Conservation (phyloP, 2,329 filamentous ascomycete genomes). For the Fusarium palustre region DNA sequence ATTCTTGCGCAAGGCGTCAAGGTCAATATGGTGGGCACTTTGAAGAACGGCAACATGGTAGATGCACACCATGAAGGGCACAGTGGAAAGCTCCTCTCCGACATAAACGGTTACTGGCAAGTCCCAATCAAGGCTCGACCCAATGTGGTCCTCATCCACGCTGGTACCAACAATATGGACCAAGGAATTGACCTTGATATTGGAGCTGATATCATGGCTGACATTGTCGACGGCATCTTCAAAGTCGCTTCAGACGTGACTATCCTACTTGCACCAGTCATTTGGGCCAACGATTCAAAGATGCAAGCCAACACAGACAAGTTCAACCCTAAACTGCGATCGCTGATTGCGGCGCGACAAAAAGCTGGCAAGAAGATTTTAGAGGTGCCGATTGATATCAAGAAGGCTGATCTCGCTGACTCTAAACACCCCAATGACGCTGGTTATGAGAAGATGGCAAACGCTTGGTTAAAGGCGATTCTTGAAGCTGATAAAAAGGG, state of each 20-base stretch:
- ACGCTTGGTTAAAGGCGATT: slow-evolving; percentile 34
- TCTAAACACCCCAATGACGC: slow-evolving; percentile 30
- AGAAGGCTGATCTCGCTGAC: slow-evolving; percentile 20
- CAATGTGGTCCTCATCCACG: slow-evolving; percentile 33
- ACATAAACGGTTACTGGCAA: slow-evolving; percentile 32
- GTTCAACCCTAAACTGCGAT: slow-evolving; percentile 21
- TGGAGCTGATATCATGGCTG: background rate
- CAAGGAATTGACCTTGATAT: slow-evolving; percentile 15
- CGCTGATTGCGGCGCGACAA: slow-evolving; percentile 11
- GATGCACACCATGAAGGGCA: slow-evolving; percentile 33
- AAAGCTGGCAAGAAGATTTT: slow-evolving; percentile 19
- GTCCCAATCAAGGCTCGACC: slow-evolving; percentile 27
- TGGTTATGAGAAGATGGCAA: slow-evolving; percentile 37
- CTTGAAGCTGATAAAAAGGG: slow-evolving; percentile 20
- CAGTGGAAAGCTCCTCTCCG: slow-evolving; percentile 23
- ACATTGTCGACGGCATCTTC: slow-evolving; percentile 27
- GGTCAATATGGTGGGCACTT: slow-evolving; percentile 27
- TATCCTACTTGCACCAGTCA: slow-evolving; percentile 26
- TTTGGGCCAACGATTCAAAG: slow-evolving; percentile 28
- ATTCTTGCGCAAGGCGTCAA: slow-evolving; percentile 12
- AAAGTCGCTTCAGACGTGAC: slow-evolving; percentile 28
- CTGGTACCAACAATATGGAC: slow-evolving; percentile 38
- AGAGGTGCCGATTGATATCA: slow-evolving; percentile 25
- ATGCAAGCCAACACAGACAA: slow-evolving; percentile 35
- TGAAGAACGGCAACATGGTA: slow-evolving; percentile 23